phyloP scores from a whole-genome alignment of 2,329 filamentous ascomycete genomes.

The Gliomastix tumulicola region DNA sequence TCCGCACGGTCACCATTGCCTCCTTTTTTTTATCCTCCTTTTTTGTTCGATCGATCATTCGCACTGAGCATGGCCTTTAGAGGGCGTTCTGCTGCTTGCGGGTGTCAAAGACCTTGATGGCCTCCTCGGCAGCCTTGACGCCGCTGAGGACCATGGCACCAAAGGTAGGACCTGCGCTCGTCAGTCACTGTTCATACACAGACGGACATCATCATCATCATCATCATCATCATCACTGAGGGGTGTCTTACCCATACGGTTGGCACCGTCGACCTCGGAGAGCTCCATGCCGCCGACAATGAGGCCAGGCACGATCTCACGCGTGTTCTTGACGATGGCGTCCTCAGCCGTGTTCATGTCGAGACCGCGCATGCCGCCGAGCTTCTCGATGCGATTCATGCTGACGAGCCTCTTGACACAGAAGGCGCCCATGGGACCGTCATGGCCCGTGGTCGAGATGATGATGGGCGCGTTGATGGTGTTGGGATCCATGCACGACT shows the following conservation, averaged over 20 bases:
- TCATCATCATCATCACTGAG: neutral
- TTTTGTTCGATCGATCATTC: too few relatives aligned
- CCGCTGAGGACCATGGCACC: slow-evolving; percentile 84
- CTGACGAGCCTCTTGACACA: slow-evolving; percentile 83
- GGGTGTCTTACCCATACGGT: slow-evolving; percentile 64
- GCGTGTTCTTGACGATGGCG: slow-evolving; percentile 85
- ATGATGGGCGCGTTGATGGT: slow-evolving; percentile 89
- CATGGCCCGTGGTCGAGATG: slow-evolving; percentile 86
- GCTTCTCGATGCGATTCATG: slow-evolving; percentile 76
- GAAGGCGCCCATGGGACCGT: slow-evolving; percentile 87
- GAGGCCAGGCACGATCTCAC: slow-evolving; percentile 79
- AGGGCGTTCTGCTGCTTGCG: slow-evolving; percentile 71
- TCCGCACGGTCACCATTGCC: too few relatives aligned
- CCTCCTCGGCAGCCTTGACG: slow-evolving; percentile 88
- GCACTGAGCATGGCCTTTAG: too few relatives aligned
- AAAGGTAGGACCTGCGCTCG: slow-evolving; percentile 69
- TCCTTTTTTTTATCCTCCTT: too few relatives aligned
- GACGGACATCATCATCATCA: neutral
- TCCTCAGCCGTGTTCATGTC: slow-evolving; percentile 92
- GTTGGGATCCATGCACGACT: slow-evolving; percentile 95
- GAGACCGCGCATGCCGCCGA: slow-evolving; percentile 86
- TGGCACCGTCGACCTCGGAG: slow-evolving; percentile 82
- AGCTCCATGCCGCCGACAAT: slow-evolving; percentile 96
- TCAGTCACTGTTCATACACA: too few relatives aligned
- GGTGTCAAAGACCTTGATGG: slow-evolving; percentile 67